These are phyloP conservation scores for Gaillardinia entomophila DNA, from an alignment of 805 yeast genomes.

Conservation along the genomic window DNA sequence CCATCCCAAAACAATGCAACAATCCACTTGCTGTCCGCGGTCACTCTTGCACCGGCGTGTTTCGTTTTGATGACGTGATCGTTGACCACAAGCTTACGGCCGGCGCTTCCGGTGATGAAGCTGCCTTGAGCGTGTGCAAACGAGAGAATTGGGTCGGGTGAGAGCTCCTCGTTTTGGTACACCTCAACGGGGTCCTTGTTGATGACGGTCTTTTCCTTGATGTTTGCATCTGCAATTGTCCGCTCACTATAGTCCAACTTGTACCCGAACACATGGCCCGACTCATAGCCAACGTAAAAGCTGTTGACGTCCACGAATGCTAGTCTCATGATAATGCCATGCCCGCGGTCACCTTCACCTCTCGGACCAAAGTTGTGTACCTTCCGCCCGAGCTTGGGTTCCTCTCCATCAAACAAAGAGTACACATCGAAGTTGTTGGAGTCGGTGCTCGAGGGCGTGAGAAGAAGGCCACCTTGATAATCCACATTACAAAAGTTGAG, in stretches of 20 bases:
- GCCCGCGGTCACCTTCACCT: conserved; percentile 18
- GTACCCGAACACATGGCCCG: conserved; percentile 48
- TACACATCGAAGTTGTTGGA: conserved; percentile 66
- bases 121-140: conserved; percentile 31
- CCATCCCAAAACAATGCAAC: neutral
- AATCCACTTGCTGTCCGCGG: neutral
- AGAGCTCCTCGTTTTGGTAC: conserved; percentile 22
- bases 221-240: conserved; percentile 1
- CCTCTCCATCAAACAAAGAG: conserved; percentile 18
- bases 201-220: conserved; percentile 1
- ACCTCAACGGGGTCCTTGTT: neutral
- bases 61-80: too few relatives aligned
- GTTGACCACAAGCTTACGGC: too few relatives aligned
- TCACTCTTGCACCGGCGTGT: too few relatives aligned
- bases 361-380: conserved; percentile 22
- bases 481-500: conserved; percentile 69
- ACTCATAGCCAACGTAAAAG: conserved; percentile 62
- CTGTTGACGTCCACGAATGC: conserved; percentile 25
- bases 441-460: conserved; percentile 61
- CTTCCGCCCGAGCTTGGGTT: conserved; percentile 21
- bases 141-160: conserved; percentile 53
- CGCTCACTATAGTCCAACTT: conserved; percentile 9
- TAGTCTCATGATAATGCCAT: conserved; percentile 66
- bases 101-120: too few relatives aligned
- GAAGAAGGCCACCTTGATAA: conserved; percentile 22